Percentiles rank a stretch among this genome's conserved stretches.
Evolutionary conservation across 2,329 filamentous ascomycete genomes (phyloP).

Genomic region (Achaetomium macrosporum): DNA sequence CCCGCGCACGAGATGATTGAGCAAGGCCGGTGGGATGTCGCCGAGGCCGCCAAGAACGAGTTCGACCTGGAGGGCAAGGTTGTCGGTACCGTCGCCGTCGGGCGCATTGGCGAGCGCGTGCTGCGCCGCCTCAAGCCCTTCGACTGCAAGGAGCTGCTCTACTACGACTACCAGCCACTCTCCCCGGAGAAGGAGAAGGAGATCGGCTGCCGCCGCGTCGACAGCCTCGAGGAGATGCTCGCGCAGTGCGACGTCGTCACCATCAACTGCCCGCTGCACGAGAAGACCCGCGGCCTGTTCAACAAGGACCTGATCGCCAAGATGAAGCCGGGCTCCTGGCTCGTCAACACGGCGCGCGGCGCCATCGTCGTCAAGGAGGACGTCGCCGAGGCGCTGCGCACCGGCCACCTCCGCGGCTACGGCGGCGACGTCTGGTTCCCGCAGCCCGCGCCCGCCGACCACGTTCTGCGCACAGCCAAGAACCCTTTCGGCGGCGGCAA

Average conservation of each 20-base stretch:
- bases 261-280: slow-evolving; percentile 98
- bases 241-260: slow-evolving; percentile 94
- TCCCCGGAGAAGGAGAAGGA: slow-evolving; percentile 80
- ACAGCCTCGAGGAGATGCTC: slow-evolving; percentile 87
- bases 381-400: slow-evolving; percentile 87
- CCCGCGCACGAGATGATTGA: slow-evolving; percentile 93
- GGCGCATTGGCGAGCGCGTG: slow-evolving; percentile 96
- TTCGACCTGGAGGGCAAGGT: slow-evolving; percentile 97
- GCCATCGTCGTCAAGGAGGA: slow-evolving; percentile 99
- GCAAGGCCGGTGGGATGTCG: slow-evolving; percentile 89
- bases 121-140: slow-evolving; percentile 93
- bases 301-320: slow-evolving; percentile 98
- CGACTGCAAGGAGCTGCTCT: slow-evolving; percentile 98
- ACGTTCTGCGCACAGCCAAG: slow-evolving; percentile 86
- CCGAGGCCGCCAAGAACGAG: slow-evolving; percentile 94
- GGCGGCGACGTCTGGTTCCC: slow-evolving; percentile 94
- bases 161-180: slow-evolving; percentile 99
- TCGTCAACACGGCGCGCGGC: slow-evolving; percentile 97
- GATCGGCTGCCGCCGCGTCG: slow-evolving; percentile 89
- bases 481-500: slow-evolving; percentile 96
- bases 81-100: slow-evolving; percentile 94
- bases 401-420: slow-evolving; percentile 85
- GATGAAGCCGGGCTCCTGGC: slow-evolving; percentile 98
- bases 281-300: slow-evolving; percentile 94
- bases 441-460: slow-evolving; percentile 89